Base-by-base conservation (phyloP, 768 basidiomycete species). In the Mycena polygramma region DNA sequence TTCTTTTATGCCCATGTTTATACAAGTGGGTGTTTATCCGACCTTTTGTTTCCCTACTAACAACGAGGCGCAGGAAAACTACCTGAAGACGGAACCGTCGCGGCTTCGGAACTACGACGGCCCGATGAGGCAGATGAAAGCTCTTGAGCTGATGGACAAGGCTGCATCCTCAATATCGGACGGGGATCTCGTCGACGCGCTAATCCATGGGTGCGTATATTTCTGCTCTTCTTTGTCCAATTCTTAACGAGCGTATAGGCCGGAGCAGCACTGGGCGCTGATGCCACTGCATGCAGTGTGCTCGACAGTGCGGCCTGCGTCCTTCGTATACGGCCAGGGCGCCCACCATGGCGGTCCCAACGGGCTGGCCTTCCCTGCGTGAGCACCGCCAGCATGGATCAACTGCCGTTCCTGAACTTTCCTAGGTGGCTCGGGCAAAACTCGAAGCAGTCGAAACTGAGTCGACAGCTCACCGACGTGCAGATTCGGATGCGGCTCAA, bases 351-450 rank as follows among this genome's bases (percentile, higher is more conserved):
- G 89, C 39, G 90, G 92, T 0, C 86, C 89, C 7, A 90, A 89
- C 72, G 81, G 87, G 2, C 89, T 94, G 82, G 75, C 88, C 0
- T 98, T 98, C 86, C 96, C 96, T 46, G 89, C 91, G 96, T 97
- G 79, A 63, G 92, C 86, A 4, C 43, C 46, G 35, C 49, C 30
- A 61, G 53, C 10, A 54, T 14, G 46, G 63, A 63, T 63, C 14
- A 24, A 19, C 63, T 24, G 60, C 39, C 17, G n/a, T 43, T 52
- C 20, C 48, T 71, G 64, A 67, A 22, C 54, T n/a, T 30, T 49
- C 4, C 74, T 37, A 98, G 97, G 76, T 99, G 96, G 95, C 90
- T 99, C 15, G 97, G 97, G 11, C 96, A 99, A 77, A 99, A 99
- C 80, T 99, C 98, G 66, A 97, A 97, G 77, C 92, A 94, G 79